Base-by-base conservation (phyloP, 2,329 filamentous ascomycete species). In the Dothideomycetes sp. region DNA sequence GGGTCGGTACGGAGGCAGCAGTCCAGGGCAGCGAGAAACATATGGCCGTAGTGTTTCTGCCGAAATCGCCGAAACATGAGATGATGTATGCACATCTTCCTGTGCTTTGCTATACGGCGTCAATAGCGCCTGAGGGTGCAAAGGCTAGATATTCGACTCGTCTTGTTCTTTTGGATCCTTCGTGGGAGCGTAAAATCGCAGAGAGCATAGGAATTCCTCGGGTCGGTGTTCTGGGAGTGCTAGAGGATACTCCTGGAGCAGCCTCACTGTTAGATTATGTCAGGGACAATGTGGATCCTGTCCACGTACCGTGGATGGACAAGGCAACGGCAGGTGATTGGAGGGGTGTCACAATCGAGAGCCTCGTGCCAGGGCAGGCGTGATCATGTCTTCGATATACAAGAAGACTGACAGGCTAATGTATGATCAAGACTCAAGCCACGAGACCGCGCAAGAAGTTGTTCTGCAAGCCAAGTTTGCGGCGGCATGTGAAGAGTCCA, bases 51-150 rank as follows among this genome's bases (percentile, higher is more conserved):
- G 36, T 50, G 6, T 47, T 49, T 35, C 47, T 48, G 2, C 62
- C 69, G 5, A 37, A 41, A 13, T n/a, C n/a, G n/a, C 32, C 46
- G 11, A 19, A 34, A 6, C 39, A 47, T 10, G 39, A 44, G 10
- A 7, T 47, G 20, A 24, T 47, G 12, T 47, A 47, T 25, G 33
- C 43, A 5, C 45, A 47, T 33, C 39, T 49, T 15, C 47, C 47
- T 12, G 25, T 45, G 12, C 28, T 49, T 4, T 47, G 42, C 23
- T 37, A 33, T 16, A 44, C 43, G 4, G 33, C 47, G 5, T 45
- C 47, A 1, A 13, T 24, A 6, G 25, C 39, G 2, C 29, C 27
- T 23, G 12, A 33, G 5, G 29, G 33, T 12, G 16, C 32, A 7
- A 33, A 33, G 22, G 10, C 29, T 16, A n/a, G n/a, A n/a, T 40